A percentile compares a stretch with the other conserved stretches of the same genome.
Evolutionary conservation across 129 eudicot genomes (phyloP).

Genomic region (Saposhnikovia divaricata): DNA sequence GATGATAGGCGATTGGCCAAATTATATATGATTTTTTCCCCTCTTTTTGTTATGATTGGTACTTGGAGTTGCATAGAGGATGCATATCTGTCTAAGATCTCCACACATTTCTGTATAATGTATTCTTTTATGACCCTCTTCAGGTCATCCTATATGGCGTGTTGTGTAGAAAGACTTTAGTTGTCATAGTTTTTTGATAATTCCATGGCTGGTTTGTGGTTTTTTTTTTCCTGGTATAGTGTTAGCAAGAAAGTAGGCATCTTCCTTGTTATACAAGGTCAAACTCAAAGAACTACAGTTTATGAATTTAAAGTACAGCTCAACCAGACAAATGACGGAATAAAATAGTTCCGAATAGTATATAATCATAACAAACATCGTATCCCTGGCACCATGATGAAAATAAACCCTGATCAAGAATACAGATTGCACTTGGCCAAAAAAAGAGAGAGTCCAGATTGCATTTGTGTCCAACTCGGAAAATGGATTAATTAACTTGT

Average conservation of each 20-base stretch:
- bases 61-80: conserved; percentile 1
- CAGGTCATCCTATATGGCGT: neutral
- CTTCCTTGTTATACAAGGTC: neutral
- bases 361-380: neutral
- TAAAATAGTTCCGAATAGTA: too few species aligned
- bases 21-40: neutral
- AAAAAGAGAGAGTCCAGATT: neutral
- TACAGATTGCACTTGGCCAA: neutral
- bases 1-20: neutral
- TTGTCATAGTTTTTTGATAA: neutral
- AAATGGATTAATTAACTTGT: neutral
- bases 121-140: conserved; percentile 4
- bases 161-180: neutral
- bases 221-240: neutral
- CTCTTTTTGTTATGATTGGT: neutral
- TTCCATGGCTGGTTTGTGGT: neutral
- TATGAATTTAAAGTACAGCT: neutral
- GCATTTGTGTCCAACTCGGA: neutral
- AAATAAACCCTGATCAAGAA: neutral
- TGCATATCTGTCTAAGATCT: neutral
- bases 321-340: neutral
- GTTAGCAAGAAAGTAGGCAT: neutral
- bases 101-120: neutral
- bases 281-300: neutral
- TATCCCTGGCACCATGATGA: neutral